A percentile compares a stretch with the other conserved stretches of the same genome.
Conservation (phyloP, 164 flowering plant species). For the Santalum album region DNA sequence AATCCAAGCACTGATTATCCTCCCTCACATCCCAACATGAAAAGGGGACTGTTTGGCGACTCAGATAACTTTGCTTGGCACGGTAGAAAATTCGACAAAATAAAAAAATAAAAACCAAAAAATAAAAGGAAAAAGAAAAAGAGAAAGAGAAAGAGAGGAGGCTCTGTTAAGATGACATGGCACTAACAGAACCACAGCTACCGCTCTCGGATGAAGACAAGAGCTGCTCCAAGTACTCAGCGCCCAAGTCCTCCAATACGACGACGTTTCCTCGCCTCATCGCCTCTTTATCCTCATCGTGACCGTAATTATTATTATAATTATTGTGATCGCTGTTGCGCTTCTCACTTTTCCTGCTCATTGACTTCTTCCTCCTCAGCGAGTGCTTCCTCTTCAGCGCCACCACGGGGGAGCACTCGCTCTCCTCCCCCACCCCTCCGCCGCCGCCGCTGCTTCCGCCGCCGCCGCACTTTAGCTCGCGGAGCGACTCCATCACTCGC, state of each 20-base stretch:
- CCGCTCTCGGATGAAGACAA: constrained; percentile 24
- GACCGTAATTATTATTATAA: constrained; percentile 1
- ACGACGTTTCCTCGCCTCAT: constrained; percentile 23
- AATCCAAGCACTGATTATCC: too few species aligned
- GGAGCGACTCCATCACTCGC: constrained; percentile 36
- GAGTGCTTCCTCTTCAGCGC: constrained; percentile 48
- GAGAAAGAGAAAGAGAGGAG: neutral
- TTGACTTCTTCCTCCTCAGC: constrained; percentile 23
- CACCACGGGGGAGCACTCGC: constrained; percentile 47
- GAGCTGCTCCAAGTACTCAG: constrained; percentile 45
- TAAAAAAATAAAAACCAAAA: neutral
- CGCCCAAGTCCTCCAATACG: constrained; percentile 57
- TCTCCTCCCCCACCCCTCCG: constrained; percentile 10
- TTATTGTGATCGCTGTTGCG: constrained; percentile 1
- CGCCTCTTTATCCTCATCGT: constrained; percentile 12
- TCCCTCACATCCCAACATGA: too few species aligned
- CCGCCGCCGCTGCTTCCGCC: constrained; percentile 14
- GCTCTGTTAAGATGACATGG: neutral
- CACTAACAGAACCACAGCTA: neutral
- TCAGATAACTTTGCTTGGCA: too few species aligned
- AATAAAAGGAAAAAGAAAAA: neutral
- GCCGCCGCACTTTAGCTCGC: constrained; percentile 21
- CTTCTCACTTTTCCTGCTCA: neutral
- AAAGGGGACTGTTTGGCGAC: too few species aligned
- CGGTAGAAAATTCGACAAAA: neutral